Percentiles rank a stretch among this genome's conserved stretches.
Evolutionary conservation across 129 eudicot genomes (phyloP).

Genomic region (Ambrosia trifida): DNA sequence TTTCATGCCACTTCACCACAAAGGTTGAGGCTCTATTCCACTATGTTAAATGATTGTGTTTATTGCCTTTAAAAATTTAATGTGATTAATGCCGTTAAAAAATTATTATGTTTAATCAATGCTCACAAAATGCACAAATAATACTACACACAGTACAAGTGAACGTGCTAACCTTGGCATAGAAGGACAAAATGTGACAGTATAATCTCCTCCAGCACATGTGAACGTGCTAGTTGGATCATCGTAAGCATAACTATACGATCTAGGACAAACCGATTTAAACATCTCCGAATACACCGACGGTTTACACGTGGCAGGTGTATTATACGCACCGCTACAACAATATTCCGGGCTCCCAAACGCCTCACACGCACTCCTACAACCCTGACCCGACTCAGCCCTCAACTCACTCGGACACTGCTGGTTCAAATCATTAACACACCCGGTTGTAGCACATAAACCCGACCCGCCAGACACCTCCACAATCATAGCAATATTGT

Average conservation of each 20-base stretch:
- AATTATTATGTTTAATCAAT: neutral
- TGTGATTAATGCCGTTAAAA: too few relatives aligned
- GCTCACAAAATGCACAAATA: slow-evolving; percentile 7
- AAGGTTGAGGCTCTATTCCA: too few relatives aligned
- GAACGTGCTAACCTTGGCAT: slow-evolving; percentile 54
- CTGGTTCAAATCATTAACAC: slow-evolving; percentile 81
- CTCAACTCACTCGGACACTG: slow-evolving; percentile 77
- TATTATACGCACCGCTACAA: slow-evolving; percentile 89
- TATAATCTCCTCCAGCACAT: slow-evolving; percentile 87
- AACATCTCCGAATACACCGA: slow-evolving; percentile 86
- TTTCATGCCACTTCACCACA: too few relatives aligned
- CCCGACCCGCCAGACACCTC: slow-evolving; percentile 87
- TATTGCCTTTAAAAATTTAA: too few relatives aligned
- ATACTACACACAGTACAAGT: neutral
- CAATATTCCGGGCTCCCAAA: slow-evolving; percentile 78
- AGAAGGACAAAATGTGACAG: slow-evolving; percentile 89
- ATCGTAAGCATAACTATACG: slow-evolving; percentile 93
- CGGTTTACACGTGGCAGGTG: slow-evolving; percentile 87
- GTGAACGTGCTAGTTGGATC: slow-evolving; percentile 94
- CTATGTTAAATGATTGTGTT: neutral
- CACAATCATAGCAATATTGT: slow-evolving; percentile 77
- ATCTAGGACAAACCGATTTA: slow-evolving; percentile 78
- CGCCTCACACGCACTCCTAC: slow-evolving; percentile 96
- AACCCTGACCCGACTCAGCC: slow-evolving; percentile 70
- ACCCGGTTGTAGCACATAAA: slow-evolving; percentile 82